Evolutionary conservation across 106 monocot genomes (phyloP), one percentile per base, ranked within the genome.

Genomic region (Apostasia ramifera): DNA sequence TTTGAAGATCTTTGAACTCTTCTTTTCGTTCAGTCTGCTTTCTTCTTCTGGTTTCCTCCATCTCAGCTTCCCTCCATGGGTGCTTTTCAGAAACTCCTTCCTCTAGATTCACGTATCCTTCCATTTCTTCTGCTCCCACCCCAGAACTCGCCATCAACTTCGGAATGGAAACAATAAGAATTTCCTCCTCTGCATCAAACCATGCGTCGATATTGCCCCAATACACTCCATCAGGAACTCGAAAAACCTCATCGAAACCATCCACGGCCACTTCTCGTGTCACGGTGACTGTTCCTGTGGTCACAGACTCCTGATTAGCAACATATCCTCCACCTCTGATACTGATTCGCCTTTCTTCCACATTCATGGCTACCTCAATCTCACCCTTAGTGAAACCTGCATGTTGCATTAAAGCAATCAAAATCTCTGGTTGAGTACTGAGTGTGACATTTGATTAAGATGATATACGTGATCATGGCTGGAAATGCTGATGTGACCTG

Each of bases 371-470:
- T 46, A 88, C 45, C 48, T 78, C 75, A 10, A 88, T 83, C 45
- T 81, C 78, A 47, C 78, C 75, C 59, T 73, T 81, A 8, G 38
- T 45, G 50, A 88, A 76, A 49, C 83, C 87, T 88, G 57, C 65
- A 47, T 5, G 12, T 44, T 2, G 8, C 41, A 9, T 41, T 5
- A 63, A 63, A 45, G 13, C 44, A n/a, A 8, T 45, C 40, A 11
- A 51, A 4, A 15, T 61, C 49, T 54, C 39, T 26, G 7, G 14
- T 37, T 55, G n/a, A n/a, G 38, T 44, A 46, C 42, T 50, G 67
- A 44, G 43, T 40, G 5, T 5, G 15, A 5, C 41, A 61, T 10
- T 10, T 15, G 39, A 13, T 15, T 26, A 26, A 58, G 50, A n/a
- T 3, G 48, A 51, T 38, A 37, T 0, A 65, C 2, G 0, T 14